Conservation (phyloP, 2,329 filamentous ascomycete species). For the Volutella citrinella region DNA sequence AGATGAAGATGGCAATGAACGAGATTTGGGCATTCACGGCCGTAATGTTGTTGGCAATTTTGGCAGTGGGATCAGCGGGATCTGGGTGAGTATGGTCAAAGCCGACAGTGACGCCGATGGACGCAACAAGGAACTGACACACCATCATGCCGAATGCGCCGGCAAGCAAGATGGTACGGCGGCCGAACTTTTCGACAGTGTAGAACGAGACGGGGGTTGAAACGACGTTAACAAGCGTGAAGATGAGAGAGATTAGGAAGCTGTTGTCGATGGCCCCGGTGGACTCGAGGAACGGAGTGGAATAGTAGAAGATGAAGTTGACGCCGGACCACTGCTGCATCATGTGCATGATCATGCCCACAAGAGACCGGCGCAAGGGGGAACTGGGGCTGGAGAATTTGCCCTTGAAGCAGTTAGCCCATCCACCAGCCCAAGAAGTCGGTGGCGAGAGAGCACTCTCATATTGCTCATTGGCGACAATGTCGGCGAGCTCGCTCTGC, state of each 20-base stretch:
- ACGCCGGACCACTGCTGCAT: slow-evolving; percentile 54
- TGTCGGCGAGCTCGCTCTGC: no score
- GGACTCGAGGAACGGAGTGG: slow-evolving; percentile 67
- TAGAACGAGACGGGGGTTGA: slow-evolving; percentile 72
- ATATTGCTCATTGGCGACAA: no score
- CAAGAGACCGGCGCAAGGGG: no score
- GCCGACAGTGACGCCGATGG: slow-evolving; percentile 45
- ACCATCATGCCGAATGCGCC: slow-evolving; percentile 70
- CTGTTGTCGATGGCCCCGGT: slow-evolving; percentile 63
- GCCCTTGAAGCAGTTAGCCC: no score
- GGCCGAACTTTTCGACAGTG: slow-evolving; percentile 67
- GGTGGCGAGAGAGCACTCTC: no score
- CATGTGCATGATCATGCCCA: slow-evolving; percentile 60
- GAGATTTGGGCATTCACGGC: slow-evolving; percentile 59
- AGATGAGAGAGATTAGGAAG: slow-evolving; percentile 71
- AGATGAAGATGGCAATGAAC: slow-evolving; percentile 77
- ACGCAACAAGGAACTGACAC: slow-evolving; percentile 67
- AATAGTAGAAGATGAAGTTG: slow-evolving; percentile 75
- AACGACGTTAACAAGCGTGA: slow-evolving; percentile 72
- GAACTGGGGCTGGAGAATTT: no score
- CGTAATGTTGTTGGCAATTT: slow-evolving; percentile 17
- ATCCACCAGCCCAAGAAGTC: no score
- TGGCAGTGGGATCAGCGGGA: not conserved
- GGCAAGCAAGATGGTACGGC: slow-evolving; percentile 65
- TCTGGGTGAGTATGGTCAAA: slow-evolving; percentile 18